Percentiles rank a stretch among this genome's conserved stretches.
Evolutionary conservation across 1,139 yeast species (phyloP).

Genomic region (Torulaspora pretoriensis): DNA sequence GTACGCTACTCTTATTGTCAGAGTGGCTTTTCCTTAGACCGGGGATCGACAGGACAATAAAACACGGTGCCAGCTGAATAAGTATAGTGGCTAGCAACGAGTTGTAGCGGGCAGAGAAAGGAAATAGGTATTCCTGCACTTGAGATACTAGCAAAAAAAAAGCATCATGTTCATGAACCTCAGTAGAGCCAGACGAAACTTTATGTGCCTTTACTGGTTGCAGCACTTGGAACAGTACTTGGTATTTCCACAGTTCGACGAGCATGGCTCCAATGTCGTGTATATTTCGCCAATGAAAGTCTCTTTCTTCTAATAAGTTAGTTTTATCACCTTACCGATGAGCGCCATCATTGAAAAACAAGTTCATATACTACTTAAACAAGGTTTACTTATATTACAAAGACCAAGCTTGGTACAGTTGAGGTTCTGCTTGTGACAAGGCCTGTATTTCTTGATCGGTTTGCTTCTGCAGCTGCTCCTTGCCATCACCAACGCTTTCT

Average conservation of each 20-base stretch:
- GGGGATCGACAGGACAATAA: conserved; percentile 51
- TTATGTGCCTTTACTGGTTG: conserved; percentile 8
- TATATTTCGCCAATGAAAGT: not conserved
- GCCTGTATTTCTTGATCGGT: conserved; percentile 29
- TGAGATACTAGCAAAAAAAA: conserved; percentile 1
- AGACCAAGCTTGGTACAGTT: conserved; percentile 33
- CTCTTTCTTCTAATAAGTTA: not conserved
- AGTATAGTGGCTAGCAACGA: conserved; percentile 58
- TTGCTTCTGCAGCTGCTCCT: conserved; percentile 23
- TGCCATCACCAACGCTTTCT: conserved; percentile 19
- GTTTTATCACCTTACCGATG: not conserved
- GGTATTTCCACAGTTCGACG: not conserved
- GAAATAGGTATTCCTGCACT: conserved; percentile 17
- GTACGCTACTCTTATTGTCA: conserved; percentile 39
- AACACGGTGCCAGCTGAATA: conserved; percentile 59
- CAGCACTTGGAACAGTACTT: not conserved
- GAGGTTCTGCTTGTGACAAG: conserved; percentile 31
- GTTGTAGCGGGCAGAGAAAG: conserved; percentile 40
- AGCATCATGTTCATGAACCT: not conserved
- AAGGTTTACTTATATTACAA: conserved; percentile 20
- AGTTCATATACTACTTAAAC: conserved; percentile 1
- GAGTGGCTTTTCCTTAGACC: conserved; percentile 22
- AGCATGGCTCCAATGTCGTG: not conserved
- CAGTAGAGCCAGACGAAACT: conserved; percentile 5
- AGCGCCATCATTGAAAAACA: not conserved